Conservation (phyloP, 176 grass and related monocot species). For the Panicum miliaceum region DNA sequence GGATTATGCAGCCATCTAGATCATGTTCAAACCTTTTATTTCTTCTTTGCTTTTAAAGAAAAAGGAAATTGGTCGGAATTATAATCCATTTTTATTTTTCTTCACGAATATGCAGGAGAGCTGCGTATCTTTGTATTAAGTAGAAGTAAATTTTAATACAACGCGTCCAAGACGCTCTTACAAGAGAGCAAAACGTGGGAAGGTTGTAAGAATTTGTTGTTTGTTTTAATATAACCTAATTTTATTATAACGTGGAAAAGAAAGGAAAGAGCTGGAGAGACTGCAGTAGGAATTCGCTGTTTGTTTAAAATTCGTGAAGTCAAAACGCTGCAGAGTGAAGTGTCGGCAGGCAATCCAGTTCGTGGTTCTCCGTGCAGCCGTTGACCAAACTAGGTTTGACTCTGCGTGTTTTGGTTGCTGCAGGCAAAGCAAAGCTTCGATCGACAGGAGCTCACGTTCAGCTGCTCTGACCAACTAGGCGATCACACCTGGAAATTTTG, state of each 20-base stretch:
- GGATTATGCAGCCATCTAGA: not conserved
- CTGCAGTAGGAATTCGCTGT: not conserved
- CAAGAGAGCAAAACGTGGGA: too few species aligned
- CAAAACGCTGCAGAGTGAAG: slow-evolving; percentile 24
- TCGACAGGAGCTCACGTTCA: slow-evolving; percentile 1
- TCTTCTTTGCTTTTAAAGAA: not conserved
- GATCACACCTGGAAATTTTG: too few species aligned
- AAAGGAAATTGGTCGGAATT: not conserved
- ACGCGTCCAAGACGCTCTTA: too few species aligned
- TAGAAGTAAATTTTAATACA: too few species aligned
- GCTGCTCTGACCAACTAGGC: not conserved
- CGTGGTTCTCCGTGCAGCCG: slow-evolving; percentile 3
- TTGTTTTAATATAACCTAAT: too few species aligned
- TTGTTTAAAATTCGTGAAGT: not conserved
- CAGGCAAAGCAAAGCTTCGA: not conserved
- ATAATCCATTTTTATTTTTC: not conserved
- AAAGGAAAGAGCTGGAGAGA: not conserved
- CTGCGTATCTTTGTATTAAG: too few species aligned
- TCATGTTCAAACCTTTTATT: not conserved
- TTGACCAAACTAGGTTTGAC: slow-evolving; percentile 38
- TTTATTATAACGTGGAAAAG: not conserved
- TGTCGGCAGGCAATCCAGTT: slow-evolving; percentile 23
- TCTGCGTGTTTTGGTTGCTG: not conserved
- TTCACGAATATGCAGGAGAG: too few species aligned
- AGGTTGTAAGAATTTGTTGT: too few species aligned